These are phyloP conservation scores for Ottelia alismoides DNA, from an alignment of 106 monocot genomes.

Conservation along the genomic window DNA sequence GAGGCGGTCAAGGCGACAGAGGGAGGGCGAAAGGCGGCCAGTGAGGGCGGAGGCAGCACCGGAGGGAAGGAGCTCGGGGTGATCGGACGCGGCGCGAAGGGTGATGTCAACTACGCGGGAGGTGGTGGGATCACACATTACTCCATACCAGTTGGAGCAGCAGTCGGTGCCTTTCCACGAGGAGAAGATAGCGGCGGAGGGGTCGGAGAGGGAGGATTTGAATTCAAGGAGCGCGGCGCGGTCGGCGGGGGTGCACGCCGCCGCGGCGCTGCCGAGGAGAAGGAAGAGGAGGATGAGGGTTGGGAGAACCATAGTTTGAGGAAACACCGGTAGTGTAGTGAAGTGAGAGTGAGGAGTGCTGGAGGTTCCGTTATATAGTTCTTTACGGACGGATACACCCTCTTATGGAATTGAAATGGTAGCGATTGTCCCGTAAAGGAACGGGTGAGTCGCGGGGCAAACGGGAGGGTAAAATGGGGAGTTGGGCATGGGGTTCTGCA, in stretches of 20 bases:
- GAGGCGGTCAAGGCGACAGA: too few species aligned
- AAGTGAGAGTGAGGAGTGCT: too few species aligned
- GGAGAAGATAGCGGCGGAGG: neutral
- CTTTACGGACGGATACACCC: too few species aligned
- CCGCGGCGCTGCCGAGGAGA: neutral
- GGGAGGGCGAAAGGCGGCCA: too few species aligned
- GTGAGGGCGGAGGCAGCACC: too few species aligned
- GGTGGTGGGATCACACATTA: neutral
- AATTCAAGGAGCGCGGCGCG: conserved; percentile 1
- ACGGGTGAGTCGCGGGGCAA: too few species aligned
- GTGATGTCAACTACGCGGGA: neutral
- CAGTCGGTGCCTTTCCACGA: neutral
- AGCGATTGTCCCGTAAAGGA: too few species aligned
- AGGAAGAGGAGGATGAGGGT: neutral
- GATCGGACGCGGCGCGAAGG: neutral
- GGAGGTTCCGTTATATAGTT: too few species aligned
- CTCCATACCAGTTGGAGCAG: conserved; percentile 3
- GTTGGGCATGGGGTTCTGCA: too few species aligned
- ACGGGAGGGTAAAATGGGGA: too few species aligned
- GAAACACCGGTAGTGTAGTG: neutral
- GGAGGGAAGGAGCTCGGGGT: conserved; percentile 19
- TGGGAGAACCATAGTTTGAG: too few species aligned
- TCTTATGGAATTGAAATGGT: too few species aligned
- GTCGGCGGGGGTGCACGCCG: neutral
- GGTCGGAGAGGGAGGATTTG: conserved; percentile 2